Evolutionary conservation across 352 stramenopile species (phyloP).

Genomic region (Pythium brachiatum): DNA sequence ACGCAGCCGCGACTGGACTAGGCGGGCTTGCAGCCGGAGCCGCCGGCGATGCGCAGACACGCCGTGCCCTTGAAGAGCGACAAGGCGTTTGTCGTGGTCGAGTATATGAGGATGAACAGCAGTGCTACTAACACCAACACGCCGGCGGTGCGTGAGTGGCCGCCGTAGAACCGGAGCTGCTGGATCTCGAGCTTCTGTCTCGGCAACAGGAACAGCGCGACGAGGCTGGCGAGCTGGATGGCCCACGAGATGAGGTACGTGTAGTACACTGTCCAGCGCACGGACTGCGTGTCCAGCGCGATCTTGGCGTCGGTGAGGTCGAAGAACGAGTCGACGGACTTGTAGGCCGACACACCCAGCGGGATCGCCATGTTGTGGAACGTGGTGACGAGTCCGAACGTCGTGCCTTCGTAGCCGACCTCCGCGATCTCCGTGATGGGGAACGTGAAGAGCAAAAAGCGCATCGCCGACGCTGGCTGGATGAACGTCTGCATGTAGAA

Average conservation of each 20-base stretch:
- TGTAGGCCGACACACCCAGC: constrained; percentile 37
- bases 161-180: constrained; percentile 59
- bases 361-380: constrained; percentile 64
- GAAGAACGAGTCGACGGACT: constrained; percentile 44
- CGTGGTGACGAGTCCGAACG: constrained; percentile 56
- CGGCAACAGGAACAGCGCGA: constrained; percentile 44
- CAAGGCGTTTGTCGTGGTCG: constrained; percentile 39
- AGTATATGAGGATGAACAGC: constrained; percentile 38
- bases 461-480: constrained; percentile 38
- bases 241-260: constrained; percentile 48
- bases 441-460: constrained; percentile 51
- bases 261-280: constrained; percentile 44
- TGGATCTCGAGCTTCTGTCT: constrained; percentile 64
- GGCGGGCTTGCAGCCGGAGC: constrained; percentile 20
- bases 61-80: constrained; percentile 33
- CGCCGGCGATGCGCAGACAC: constrained; percentile 27
- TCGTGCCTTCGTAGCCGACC: constrained; percentile 53
- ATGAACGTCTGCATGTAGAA: constrained; percentile 51
- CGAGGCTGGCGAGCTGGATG: constrained; percentile 45
- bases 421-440: constrained; percentile 60
- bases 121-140: constrained; percentile 38
- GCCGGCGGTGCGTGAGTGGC: constrained; percentile 44
- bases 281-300: constrained; percentile 31
- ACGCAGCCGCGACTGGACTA: background rate
- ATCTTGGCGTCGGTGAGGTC: constrained; percentile 25